Percentiles rank a stretch among this genome's conserved stretches.
Conservation (phyloP, 805 yeast species). For the Cyberlindnera galapagoensis region DNA sequence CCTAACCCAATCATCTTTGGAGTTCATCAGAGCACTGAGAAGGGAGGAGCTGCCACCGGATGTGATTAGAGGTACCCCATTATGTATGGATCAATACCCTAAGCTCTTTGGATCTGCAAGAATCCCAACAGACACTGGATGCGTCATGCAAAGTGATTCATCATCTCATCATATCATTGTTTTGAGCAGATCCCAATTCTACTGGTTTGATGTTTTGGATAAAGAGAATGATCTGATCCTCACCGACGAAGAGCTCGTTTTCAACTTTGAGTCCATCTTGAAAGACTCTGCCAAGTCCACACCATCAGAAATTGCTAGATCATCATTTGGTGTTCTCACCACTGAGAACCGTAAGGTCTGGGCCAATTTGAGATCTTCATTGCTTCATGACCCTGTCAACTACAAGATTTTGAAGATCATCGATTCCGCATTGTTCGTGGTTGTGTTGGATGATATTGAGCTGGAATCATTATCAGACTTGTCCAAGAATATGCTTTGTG, state of each 20-base stretch:
- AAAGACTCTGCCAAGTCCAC: slow-evolving; percentile 54
- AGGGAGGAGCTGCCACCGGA: slow-evolving; percentile 72
- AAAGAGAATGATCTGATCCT: slow-evolving; percentile 62
- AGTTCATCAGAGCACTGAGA: slow-evolving; percentile 75
- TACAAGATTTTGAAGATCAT: slow-evolving; percentile 65
- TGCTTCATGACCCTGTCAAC: slow-evolving; percentile 46
- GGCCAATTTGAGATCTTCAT: slow-evolving; percentile 64
- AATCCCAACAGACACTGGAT: slow-evolving; percentile 76
- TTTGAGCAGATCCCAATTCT: slow-evolving; percentile 78
- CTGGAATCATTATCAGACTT: slow-evolving; percentile 55
- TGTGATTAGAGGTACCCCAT: slow-evolving; percentile 52
- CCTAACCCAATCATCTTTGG: slow-evolving; percentile 66
- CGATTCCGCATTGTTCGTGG: slow-evolving; percentile 76
- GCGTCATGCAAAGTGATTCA: slow-evolving; percentile 77
- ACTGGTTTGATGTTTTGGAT: slow-evolving; percentile 92
- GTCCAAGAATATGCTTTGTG: slow-evolving; percentile 83
- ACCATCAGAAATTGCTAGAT: slow-evolving; percentile 62
- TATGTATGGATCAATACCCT: slow-evolving; percentile 90
- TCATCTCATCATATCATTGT: slow-evolving; percentile 77
- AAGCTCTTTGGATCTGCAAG: slow-evolving; percentile 83
- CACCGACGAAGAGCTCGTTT: slow-evolving; percentile 66
- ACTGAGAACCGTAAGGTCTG: slow-evolving; percentile 85
- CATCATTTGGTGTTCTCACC: slow-evolving; percentile 84
- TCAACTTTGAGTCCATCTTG: slow-evolving; percentile 69
- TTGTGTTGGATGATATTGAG: slow-evolving; percentile 76